phyloP scores from a whole-genome alignment of 495 filamentous ascomycete genomes.

The Daldinia vernicosa region DNA sequence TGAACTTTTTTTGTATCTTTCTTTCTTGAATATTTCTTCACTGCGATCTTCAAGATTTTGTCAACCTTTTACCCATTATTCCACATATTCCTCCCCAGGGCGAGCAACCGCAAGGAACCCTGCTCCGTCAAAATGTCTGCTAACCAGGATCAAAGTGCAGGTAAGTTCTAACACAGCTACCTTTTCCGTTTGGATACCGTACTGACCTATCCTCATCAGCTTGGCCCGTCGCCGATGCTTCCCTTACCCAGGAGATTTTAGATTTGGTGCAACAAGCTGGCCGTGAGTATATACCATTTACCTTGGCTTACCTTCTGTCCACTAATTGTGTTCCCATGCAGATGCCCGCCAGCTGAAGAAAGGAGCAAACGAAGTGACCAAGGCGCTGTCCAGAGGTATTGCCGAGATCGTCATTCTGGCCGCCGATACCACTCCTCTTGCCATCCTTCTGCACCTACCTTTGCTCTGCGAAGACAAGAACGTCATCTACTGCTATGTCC shows the following conservation, averaged over 20 bases:
- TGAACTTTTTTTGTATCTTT: slow-evolving; percentile 16
- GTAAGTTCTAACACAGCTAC: slow-evolving; percentile 31
- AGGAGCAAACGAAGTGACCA: slow-evolving; percentile 67
- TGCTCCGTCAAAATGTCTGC: slow-evolving; percentile 58
- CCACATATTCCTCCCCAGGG: slow-evolving; percentile 50
- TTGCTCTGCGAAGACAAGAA: slow-evolving; percentile 87
- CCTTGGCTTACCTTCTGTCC: neutral
- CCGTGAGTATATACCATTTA: slow-evolving; percentile 45
- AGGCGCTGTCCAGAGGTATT: slow-evolving; percentile 66
- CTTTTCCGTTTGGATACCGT: neutral
- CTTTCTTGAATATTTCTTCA: slow-evolving; percentile 8
- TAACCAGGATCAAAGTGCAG: slow-evolving; percentile 62
- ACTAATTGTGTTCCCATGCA: slow-evolving; percentile 24
- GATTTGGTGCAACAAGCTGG: slow-evolving; percentile 88
- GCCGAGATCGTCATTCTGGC: slow-evolving; percentile 89
- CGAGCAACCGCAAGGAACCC: slow-evolving; percentile 73
- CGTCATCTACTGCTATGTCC: slow-evolving; percentile 76
- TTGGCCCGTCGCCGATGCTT: slow-evolving; percentile 88
- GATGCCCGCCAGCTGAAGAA: slow-evolving; percentile 90
- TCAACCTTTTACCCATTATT: slow-evolving; percentile 16
- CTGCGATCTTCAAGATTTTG: neutral
- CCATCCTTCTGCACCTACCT: slow-evolving; percentile 91
- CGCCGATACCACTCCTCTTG: slow-evolving; percentile 85
- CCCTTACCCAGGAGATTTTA: slow-evolving; percentile 80
- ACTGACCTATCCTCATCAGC: slow-evolving; percentile 62